Evolutionary conservation across 225 moss, liverwort and hornwort species (phyloP).

Genomic region (Sphagnum tenellum): DNA sequence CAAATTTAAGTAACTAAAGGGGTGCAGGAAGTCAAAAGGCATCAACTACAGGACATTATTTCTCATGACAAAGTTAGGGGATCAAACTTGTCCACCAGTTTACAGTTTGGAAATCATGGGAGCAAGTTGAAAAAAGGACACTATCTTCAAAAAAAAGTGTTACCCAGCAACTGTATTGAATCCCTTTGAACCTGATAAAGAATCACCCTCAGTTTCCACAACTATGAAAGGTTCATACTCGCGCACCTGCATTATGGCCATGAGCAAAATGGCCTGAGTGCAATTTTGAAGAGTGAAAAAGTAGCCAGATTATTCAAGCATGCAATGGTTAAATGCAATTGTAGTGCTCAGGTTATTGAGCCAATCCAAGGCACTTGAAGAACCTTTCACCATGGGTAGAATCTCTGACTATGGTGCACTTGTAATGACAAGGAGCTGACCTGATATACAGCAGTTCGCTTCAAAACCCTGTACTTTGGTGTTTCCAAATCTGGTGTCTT

Average conservation of each 20-base stretch:
- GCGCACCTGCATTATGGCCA: slow-evolving; percentile 34
- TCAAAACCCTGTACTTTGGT: slow-evolving; percentile 68
- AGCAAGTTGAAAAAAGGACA: too few species aligned
- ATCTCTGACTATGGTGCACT: background rate
- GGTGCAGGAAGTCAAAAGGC: too few species aligned
- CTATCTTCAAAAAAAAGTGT: too few species aligned
- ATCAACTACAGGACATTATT: too few species aligned
- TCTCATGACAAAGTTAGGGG: too few species aligned
- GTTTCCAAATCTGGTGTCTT: slow-evolving; percentile 92
- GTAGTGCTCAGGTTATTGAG: too few species aligned
- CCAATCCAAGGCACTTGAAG: background rate
- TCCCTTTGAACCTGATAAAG: slow-evolving; percentile 61
- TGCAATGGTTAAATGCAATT: background rate
- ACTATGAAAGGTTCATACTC: slow-evolving; percentile 52
- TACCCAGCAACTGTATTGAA: slow-evolving; percentile 72
- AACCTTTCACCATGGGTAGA: background rate
- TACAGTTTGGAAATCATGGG: too few species aligned
- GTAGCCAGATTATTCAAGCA: background rate
- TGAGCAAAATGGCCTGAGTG: too few species aligned
- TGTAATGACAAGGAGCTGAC: slow-evolving; percentile 13
- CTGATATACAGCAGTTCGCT: slow-evolving; percentile 69
- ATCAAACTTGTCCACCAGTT: too few species aligned
- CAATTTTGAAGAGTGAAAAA: slow-evolving; percentile 11
- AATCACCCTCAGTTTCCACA: slow-evolving; percentile 60
- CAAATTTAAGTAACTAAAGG: too few species aligned